Conservation (phyloP, 768 basidiomycete species). For the Termitomyces sp. region DNA sequence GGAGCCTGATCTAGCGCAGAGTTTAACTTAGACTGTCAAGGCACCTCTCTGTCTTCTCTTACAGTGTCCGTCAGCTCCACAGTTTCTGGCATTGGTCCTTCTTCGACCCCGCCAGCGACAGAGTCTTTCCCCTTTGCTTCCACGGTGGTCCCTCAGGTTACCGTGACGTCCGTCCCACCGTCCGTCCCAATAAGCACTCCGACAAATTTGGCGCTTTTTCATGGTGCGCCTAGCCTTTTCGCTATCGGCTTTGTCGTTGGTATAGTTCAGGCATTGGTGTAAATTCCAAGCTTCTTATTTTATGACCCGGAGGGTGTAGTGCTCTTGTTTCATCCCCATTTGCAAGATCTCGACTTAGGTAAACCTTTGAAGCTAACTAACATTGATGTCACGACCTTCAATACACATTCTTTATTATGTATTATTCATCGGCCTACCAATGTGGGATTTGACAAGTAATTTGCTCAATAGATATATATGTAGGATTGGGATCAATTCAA, state of each 20-base stretch:
- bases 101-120: neutral
- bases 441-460: too few relatives aligned
- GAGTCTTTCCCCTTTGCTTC: neutral
- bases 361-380: neutral
- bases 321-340: neutral
- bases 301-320: neutral
- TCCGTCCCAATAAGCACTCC: neutral
- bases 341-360: too few relatives aligned
- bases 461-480: too few relatives aligned
- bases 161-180: neutral
- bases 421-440: too few relatives aligned
- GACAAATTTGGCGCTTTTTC: neutral
- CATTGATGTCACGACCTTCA: too few relatives aligned
- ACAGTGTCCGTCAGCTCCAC: neutral
- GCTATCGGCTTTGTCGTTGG: neutral
- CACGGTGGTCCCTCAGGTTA: neutral
- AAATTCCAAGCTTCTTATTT: neutral
- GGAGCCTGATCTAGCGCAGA: neutral
- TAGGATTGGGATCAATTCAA: too few relatives aligned
- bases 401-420: too few relatives aligned
- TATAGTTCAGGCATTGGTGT: neutral
- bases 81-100: too few relatives aligned
- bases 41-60: neutral
- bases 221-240: neutral
- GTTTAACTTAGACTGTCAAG: neutral